A percentile compares a stretch with the other conserved stretches of the same genome.
These are phyloP conservation scores for Trichosporon ovoides DNA, from an alignment of 1,284 basidiomycete genomes.

Conservation along the genomic window DNA sequence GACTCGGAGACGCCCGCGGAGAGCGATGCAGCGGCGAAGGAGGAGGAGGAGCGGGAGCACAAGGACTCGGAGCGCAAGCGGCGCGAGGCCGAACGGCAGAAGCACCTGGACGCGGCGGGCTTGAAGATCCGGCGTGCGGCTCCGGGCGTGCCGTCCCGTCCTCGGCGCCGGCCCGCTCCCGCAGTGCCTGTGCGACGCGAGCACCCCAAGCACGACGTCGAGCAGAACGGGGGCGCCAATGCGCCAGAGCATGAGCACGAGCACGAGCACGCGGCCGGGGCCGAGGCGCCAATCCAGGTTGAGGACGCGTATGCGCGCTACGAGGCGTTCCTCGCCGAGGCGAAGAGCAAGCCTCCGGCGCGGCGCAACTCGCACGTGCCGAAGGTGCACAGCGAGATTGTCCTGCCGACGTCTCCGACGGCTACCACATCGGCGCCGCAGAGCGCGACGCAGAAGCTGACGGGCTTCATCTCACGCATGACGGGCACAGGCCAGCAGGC, in stretches of 20 bases:
- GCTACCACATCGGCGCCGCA: neutral
- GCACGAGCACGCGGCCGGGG: too few species aligned
- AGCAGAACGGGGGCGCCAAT: neutral
- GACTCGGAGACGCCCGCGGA: conserved; percentile 24
- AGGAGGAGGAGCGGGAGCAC: conserved; percentile 41
- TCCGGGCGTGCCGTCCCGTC: conserved; percentile 21
- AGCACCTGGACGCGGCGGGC: conserved; percentile 81
- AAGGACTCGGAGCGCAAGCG: conserved; percentile 57
- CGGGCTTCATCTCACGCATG: neutral
- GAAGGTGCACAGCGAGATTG: neutral
- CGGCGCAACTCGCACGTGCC: neutral
- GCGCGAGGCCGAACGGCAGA: conserved; percentile 68
- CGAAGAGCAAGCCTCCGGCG: conserved; percentile 4
- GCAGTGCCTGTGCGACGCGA: conserved; percentile 2
- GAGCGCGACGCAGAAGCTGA: neutral
- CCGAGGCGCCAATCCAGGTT: conserved; percentile 45
- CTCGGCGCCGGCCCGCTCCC: conserved; percentile 13
- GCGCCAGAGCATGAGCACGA: neutral
- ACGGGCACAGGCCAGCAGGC: neutral
- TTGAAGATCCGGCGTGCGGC: conserved; percentile 58
- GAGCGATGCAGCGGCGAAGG: conserved; percentile 49
- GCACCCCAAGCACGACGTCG: neutral
- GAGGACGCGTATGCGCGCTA: conserved; percentile 90
- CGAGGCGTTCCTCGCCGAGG: conserved; percentile 63
- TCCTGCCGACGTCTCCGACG: neutral